Base-by-base conservation (phyloP, 306 rosid genomes). In the Vigna reflexopilosa region DNA sequence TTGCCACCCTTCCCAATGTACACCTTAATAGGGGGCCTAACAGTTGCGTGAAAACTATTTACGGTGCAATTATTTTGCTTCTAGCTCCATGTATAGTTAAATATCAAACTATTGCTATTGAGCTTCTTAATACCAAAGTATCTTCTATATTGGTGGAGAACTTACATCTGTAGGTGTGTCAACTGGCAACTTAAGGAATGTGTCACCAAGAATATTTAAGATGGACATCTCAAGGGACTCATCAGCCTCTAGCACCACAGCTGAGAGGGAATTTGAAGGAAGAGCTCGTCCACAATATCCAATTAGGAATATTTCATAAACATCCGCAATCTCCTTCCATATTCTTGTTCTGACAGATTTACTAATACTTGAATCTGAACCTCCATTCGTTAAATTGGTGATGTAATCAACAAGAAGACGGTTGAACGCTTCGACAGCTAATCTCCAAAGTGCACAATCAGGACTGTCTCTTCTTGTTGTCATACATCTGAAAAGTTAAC, bases 221-320 rank as follows among this genome's bases (percentile, higher is more conserved):
- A 91, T 82, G 45, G 90, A 79, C 84, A 95, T 88, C 87, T 95
- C 98, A 44, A 95, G 93, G 75, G 87, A 87, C 92, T 92, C 98
- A 40, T 92, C 96, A 77, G 91, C 89, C 75, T 85, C 88, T 66
- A 89, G 76, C 70, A 85, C 88, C 81, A 73, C 85, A 16, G 86
- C 66, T 59, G 98, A 84, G 62, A 89, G 91, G 62, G 98, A 89
- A 88, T 85, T 87, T 22, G 98, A 90, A 73, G 89, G 86, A 83
- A 92, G 92, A 72, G 98, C 97, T 64, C 98, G 85, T 71, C 98
- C 98, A 83, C 98, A 95, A 75, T 95, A 95, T 67, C 97, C 98
- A 20, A 95, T 88, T 17, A 95, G 93, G 90, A 95, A 95, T 83
- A 92, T 85, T 81, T 95, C 98, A 85, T 89, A 95, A 70, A 92